These are phyloP conservation scores for Kluyveromyces dobzhanskii DNA, from an alignment of 805 yeast species.

Conservation along the genomic window DNA sequence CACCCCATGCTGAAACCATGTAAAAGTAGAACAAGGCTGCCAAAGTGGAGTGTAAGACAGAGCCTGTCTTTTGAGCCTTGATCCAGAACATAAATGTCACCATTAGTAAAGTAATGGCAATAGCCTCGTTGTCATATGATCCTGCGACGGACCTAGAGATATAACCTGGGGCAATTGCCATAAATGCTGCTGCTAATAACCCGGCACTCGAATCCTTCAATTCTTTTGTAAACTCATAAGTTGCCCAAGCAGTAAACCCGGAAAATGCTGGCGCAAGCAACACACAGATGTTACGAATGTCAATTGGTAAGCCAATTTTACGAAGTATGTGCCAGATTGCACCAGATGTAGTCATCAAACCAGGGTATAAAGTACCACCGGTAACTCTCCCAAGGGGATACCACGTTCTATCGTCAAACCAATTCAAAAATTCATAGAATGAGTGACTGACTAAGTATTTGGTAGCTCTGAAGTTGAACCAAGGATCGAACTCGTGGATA, in stretches of 20 bases:
- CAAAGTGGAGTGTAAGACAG: conserved; percentile 71
- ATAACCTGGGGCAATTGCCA: conserved; percentile 98
- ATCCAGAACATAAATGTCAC: conserved; percentile 94
- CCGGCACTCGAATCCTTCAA: conserved; percentile 89
- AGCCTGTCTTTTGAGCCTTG: conserved; percentile 85
- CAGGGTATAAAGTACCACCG: conserved; percentile 97
- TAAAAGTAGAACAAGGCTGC: conserved; percentile 89
- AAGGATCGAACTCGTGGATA: conserved; percentile 95
- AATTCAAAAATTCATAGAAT: conserved; percentile 85
- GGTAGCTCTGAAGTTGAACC: conserved; percentile 97
- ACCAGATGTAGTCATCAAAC: conserved; percentile 96
- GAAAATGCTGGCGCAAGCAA: conserved; percentile 94
- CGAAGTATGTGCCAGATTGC: conserved; percentile 69
- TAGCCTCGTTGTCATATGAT: conserved; percentile 97
- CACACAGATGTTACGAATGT: conserved; percentile 93
- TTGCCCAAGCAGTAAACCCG: conserved; percentile 83
- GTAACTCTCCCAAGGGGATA: conserved; percentile 98
- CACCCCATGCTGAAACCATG: conserved; percentile 99
- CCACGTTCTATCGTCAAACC: conserved; percentile 99
- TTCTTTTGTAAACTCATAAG: conserved; percentile 81
- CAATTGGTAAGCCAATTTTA: conserved; percentile 69
- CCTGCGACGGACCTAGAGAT: conserved; percentile 98
- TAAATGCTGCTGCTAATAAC: conserved; percentile 81
- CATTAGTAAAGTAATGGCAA: conserved; percentile 93
- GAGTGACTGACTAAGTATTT: conserved; percentile 77